Evolutionary conservation across 257 asterid species (phyloP).

Genomic region (Ilex aquifolium): DNA sequence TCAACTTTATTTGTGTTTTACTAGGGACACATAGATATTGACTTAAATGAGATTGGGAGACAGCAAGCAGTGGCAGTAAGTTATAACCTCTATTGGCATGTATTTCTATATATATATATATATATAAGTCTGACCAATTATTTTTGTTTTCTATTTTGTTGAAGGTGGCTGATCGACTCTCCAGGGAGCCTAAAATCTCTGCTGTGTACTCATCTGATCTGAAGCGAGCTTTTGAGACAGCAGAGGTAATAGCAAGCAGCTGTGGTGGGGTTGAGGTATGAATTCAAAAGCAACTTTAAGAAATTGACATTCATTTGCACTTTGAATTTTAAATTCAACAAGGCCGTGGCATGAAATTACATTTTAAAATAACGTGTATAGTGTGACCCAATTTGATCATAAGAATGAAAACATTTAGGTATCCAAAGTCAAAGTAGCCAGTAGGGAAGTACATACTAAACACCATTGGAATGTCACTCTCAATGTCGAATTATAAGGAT

Average conservation of each 20-base stretch:
- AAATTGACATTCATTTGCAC: no score
- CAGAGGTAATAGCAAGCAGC: slow-evolving; percentile 50
- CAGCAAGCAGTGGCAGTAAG: slow-evolving; percentile 78
- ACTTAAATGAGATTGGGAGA: slow-evolving; percentile 66
- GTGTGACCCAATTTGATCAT: no score
- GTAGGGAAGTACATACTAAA: no score
- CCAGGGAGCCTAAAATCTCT: slow-evolving; percentile 53
- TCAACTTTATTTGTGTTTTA: slow-evolving; percentile 8
- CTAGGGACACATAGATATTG: slow-evolving; percentile 90
- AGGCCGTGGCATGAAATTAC: no score
- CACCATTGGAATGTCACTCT: no score
- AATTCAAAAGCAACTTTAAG: slow-evolving; percentile 9
- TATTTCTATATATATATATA: not conserved
- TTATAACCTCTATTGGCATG: slow-evolving; percentile 1
- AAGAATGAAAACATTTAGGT: no score
- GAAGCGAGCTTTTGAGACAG: slow-evolving; percentile 72
- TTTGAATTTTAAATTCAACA: no score
- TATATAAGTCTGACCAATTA: slow-evolving; percentile 2
- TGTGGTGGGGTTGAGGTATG: slow-evolving; percentile 75
- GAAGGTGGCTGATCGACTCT: slow-evolving; percentile 74
- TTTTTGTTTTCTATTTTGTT: not conserved
- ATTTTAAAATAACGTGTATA: no score
- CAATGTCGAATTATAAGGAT: no score
- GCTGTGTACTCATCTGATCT: slow-evolving; percentile 78
- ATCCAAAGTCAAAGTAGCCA: no score